Evolutionary conservation across 495 filamentous ascomycete species (phyloP), one percentile per base, ranked within the genome.

Genomic region (Aspergillus diversus): DNA sequence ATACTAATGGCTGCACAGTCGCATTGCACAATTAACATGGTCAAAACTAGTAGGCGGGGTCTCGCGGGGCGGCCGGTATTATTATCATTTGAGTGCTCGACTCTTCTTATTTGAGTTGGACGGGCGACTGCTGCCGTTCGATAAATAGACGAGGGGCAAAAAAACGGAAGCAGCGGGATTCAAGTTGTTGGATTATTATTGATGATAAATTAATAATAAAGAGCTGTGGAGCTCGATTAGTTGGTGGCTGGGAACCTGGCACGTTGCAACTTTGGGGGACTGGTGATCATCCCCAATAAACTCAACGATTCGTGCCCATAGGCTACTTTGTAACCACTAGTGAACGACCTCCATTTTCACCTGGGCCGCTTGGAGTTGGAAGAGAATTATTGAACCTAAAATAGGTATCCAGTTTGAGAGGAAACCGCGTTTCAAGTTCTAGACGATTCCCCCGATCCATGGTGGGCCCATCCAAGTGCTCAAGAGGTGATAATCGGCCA

Each of bases 231-330:
- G 34, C 58, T 59, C 46, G 31, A 53, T 57, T 57, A 61, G 54
- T 61, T 49, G 59, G 63, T 66, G 63, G 63, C 63, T 66, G 63
- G 63, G 37, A 60, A 16, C 63, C 43, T 60, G 53, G 63, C 63
- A 66, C 63, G 63, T 66, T 66, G 63, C 52, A 33, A 47, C 34
- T 43, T 49, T 49, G 53, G 63, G 53, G 50, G 57, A 57, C 34
- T n/a, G 37, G 13, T 57, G 37, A 49, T 58, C 35, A 42, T 46
- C 27, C 42, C 42, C 49, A 43, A 43, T 15, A 43, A 43, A 43
- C 4, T 43, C 11, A 12, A 8, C 39, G 11, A 6, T 43, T 43
- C n/a, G n/a, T 43, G 11, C 0, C 8, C 13, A 39, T 0, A 7
- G 13, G 37, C 37, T 8, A 43, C 11, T 4, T 43, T 4, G 39